Evolutionary conservation across 139 green algal genomes (phyloP), one percentile per base, ranked within the genome.

Genomic region (Volvox africanus): DNA sequence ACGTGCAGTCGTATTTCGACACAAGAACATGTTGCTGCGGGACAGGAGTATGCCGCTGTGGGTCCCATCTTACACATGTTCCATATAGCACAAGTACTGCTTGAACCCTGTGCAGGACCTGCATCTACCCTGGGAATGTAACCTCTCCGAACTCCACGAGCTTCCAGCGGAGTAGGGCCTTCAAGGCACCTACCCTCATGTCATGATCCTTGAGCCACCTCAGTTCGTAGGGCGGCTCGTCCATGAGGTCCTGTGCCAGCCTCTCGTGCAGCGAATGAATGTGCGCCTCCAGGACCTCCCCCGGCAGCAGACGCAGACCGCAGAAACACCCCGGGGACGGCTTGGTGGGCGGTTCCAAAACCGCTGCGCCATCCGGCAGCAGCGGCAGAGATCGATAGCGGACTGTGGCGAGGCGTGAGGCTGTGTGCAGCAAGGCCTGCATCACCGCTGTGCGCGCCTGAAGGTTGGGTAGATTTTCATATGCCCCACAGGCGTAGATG

Each of bases 401-500:
- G 12, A 33, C 30, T 22, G 28, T 26, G 0, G 65, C 83, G 61
- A 93, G 65, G 18, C 24, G 20, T 0, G 87, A 89, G 24, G 93
- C 21, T 9, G 61, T 17, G n/a, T 69, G 80, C 71, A 96, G 93
- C 79, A 96, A 68, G 26, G 86, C 86, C 67, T 94, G 91, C 16
- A 92, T 79, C 26, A 86, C 92, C 13, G 35, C 28, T 13, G 88
- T 69, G 17, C 94, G 93, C 17, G 75, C 78, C 6, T 78, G 20
- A 22, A 80, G 62, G 1, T 75, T 24, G 3, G 78, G 92, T 69
- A 96, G 91, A 1, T 36, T 16, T 30, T 32, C 26, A 19, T 36
- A 44, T 0, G 37, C 36, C 0, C 94, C 94, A 61, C 89, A 93
- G 1, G 93, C 94, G 79, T 96, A 96, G 76, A 96, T 90, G 33